Base-by-base conservation (phyloP, 441 rosid genomes). In the Adansonia gregorii region DNA sequence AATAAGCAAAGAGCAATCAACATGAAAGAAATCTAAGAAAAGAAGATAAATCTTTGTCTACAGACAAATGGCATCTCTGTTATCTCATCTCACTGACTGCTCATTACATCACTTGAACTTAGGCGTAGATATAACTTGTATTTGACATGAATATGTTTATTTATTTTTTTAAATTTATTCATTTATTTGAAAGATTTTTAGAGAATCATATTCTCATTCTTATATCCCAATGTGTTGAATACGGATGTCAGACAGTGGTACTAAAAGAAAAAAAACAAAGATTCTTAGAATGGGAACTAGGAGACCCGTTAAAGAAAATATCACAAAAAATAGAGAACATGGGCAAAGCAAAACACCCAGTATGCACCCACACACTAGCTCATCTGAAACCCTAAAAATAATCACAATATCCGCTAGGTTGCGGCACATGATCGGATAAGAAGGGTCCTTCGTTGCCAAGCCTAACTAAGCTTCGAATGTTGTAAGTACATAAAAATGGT, bases 1-100 rank as follows among this genome's bases (percentile, higher is more conserved):
- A 35, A 74, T 58, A 73, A 46, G 31, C 46, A 67, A 60, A 55
- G 35, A 80, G n/a, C 54, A 15, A 67, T 43, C 8, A 31, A 61
- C 67, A 24, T 7, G 63, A 56, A 20, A 54, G 14, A 54, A 64
- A 64, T 71, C 55, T 35, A 20, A 77, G 45, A 22, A 31, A 31
- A 31, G 52, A 55, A 55, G 15, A 67, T 1, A 24, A 14, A 55
- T 54, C 10, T 54, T 66, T 20, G 22, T 31, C 41, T 8, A 8
- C 22, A 54, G 15, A 66, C 2, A 48, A 54, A 39, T 3, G 51
- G 31, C 52, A 48, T 8, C 12, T 48, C 52, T 12, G 39, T 20
- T 54, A 45, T 11, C 52, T 48, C 52, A 67, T 67, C 54, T 48
- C 52, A 48, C 12, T 48, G 35, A 31, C 35, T 31, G 35, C 35